These are phyloP conservation scores for Phytophthora syringae DNA, from an alignment of 352 stramenopile species.

Conservation along the genomic window DNA sequence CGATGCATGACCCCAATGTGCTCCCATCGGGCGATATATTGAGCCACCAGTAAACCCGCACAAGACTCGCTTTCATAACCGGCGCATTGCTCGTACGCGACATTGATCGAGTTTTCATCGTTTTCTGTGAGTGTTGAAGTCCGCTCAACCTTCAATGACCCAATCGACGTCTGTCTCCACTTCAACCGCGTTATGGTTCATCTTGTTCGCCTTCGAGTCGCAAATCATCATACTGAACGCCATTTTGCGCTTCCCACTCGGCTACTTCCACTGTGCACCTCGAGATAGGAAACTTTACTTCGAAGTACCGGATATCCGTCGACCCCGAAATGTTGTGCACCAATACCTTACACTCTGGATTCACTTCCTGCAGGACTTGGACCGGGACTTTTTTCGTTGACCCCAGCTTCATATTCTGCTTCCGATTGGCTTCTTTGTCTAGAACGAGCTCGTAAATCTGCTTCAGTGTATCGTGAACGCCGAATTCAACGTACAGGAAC, in stretches of 20 bases:
- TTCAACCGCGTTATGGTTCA: neutral
- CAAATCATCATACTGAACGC: conserved; percentile 12
- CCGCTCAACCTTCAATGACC: conserved; percentile 22
- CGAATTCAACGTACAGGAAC: neutral
- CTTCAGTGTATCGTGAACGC: neutral
- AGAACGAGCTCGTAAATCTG: neutral
- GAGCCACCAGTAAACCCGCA: neutral
- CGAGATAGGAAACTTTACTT: neutral
- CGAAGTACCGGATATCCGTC: neutral
- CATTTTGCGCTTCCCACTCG: neutral
- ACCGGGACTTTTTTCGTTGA: neutral
- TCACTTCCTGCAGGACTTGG: neutral
- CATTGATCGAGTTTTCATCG: conserved; percentile 16
- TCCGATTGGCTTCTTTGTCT: neutral
- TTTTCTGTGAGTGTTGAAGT: conserved; percentile 34
- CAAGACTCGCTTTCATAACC: neutral
- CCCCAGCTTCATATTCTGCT: neutral
- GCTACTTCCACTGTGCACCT: neutral
- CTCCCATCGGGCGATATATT: conserved; percentile 32
- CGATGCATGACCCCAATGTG: too few relatives aligned
- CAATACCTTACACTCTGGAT: neutral
- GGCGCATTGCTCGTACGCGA: conserved; percentile 28
- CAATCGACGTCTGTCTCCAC: neutral
- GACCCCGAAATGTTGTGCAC: neutral
- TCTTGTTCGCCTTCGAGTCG: conserved; percentile 22